Evolutionary conservation across 2,329 filamentous ascomycete species (phyloP).

Genomic region (Epichloe festucae): DNA sequence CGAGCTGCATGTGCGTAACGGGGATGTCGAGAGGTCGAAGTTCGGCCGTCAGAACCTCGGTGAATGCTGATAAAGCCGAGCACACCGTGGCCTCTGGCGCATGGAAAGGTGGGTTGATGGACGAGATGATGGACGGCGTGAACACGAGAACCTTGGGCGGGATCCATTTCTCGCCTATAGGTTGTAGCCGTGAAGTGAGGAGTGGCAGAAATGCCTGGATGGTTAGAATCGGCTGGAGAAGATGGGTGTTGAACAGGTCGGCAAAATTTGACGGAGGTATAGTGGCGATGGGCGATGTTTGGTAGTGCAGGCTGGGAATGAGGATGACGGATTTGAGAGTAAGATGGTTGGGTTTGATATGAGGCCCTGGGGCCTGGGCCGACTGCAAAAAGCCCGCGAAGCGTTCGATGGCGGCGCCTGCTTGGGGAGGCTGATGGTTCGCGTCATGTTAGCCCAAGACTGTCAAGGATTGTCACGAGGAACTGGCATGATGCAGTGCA

Average conservation of each 20-base stretch:
- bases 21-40: constrained; percentile 62
- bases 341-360: constrained; percentile 63
- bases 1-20: constrained; percentile 79
- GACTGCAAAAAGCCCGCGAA: constrained; percentile 61
- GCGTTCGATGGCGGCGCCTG: constrained; percentile 54
- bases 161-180: constrained; percentile 34
- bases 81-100: constrained; percentile 78
- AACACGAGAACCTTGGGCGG: constrained; percentile 60
- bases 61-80: constrained; percentile 76
- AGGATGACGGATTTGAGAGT: constrained; percentile 69
- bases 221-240: constrained; percentile 78
- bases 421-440: constrained; percentile 46
- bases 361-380: constrained; percentile 63
- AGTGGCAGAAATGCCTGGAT: constrained; percentile 82
- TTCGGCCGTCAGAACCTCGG: constrained; percentile 67
- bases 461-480: not conserved
- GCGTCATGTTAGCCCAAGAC: not conserved
- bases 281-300: constrained; percentile 72
- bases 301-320: constrained; percentile 69
- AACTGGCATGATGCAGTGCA: not conserved
- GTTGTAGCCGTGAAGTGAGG: constrained; percentile 48
- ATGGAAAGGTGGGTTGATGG: constrained; percentile 67
- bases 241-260: constrained; percentile 82
- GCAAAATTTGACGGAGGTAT: constrained; percentile 75
- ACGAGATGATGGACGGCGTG: constrained; percentile 69